Evolutionary conservation across 1,284 basidiomycete genomes (phyloP).

Genomic region (Caloboletus firmus): DNA sequence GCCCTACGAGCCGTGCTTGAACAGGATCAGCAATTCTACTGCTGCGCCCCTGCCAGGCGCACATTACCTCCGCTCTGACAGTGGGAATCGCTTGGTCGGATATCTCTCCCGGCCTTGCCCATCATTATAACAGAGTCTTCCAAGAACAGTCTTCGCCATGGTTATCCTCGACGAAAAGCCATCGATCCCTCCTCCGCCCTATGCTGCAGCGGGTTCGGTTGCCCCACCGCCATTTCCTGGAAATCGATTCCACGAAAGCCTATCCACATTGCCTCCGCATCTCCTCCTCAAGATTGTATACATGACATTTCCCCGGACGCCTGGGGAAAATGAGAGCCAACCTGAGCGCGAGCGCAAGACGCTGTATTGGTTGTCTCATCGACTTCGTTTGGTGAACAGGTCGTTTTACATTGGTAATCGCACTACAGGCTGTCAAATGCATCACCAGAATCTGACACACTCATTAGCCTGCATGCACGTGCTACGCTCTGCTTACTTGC

Average conservation of each 20-base stretch:
- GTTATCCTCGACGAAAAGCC: slow-evolving; percentile 56
- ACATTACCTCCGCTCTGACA: not conserved
- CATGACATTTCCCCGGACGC: slow-evolving; percentile 50
- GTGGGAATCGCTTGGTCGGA: not conserved
- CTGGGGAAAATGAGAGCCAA: slow-evolving; percentile 39
- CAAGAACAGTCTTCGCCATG: slow-evolving; percentile 28
- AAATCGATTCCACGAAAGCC: slow-evolving; percentile 14
- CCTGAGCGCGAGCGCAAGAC: slow-evolving; percentile 58
- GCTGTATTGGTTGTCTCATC: slow-evolving; percentile 66
- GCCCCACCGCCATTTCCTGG: slow-evolving; percentile 39
- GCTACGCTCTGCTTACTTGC: slow-evolving; percentile 69
- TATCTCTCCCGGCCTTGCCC: not conserved
- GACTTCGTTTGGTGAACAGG: slow-evolving; percentile 62
- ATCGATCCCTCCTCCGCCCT: slow-evolving; percentile 43
- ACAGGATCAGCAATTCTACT: not conserved
- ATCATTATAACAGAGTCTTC: no score
- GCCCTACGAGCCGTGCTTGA: not conserved
- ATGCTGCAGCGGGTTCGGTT: slow-evolving; percentile 26
- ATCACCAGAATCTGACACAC: slow-evolving; percentile 10
- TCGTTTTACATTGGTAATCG: slow-evolving; percentile 61
- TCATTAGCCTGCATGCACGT: slow-evolving; percentile 71
- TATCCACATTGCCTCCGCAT: slow-evolving; percentile 53
- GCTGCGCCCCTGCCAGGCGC: slow-evolving; percentile 2
- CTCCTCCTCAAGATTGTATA: slow-evolving; percentile 65
- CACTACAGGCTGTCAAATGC: not conserved